Evolutionary conservation across 805 yeast genomes (phyloP).

Genomic region (Saccharomycodes ludwigii): DNA sequence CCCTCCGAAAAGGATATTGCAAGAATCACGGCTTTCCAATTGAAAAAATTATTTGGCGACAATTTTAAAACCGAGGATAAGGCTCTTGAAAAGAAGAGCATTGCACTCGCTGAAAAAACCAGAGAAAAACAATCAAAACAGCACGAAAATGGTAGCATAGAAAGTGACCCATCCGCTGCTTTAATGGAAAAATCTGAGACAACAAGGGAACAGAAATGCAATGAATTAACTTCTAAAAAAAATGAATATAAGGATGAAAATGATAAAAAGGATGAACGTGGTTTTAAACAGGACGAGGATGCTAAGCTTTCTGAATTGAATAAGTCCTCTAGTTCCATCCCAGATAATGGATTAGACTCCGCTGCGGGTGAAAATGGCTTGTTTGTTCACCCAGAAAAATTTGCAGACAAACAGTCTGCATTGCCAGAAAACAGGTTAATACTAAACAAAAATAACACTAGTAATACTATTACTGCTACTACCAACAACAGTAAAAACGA

Average conservation of each 20-base stretch:
- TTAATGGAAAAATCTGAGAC: not conserved
- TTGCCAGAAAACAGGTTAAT: no score
- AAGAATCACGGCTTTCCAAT: slow-evolving; percentile 76
- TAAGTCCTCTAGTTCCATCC: no score
- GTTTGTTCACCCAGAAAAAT: not conserved
- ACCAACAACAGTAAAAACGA: slow-evolving; percentile 9
- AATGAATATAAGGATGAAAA: no score
- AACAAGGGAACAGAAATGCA: no score
- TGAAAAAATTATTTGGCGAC: slow-evolving; percentile 63
- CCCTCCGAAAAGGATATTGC: slow-evolving; percentile 93
- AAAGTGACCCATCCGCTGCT: not conserved
- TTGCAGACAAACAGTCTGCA: no score
- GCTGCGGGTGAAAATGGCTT: not conserved
- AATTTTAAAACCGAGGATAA: slow-evolving; percentile 24
- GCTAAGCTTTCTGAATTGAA: no score
- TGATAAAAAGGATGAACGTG: not conserved
- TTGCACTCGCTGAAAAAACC: slow-evolving; percentile 5
- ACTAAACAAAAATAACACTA: no score
- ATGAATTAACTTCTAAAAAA: no score
- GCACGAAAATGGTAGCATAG: not conserved
- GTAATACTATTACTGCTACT: no score
- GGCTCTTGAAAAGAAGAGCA: slow-evolving; percentile 1
- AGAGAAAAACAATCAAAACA: slow-evolving; percentile 1
- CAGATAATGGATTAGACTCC: not conserved
- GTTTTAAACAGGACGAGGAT: no score